Evolutionary conservation across 441 rosid genomes (phyloP), one percentile per base, ranked within the genome.

Genomic region (Aleurites moluccanus): DNA sequence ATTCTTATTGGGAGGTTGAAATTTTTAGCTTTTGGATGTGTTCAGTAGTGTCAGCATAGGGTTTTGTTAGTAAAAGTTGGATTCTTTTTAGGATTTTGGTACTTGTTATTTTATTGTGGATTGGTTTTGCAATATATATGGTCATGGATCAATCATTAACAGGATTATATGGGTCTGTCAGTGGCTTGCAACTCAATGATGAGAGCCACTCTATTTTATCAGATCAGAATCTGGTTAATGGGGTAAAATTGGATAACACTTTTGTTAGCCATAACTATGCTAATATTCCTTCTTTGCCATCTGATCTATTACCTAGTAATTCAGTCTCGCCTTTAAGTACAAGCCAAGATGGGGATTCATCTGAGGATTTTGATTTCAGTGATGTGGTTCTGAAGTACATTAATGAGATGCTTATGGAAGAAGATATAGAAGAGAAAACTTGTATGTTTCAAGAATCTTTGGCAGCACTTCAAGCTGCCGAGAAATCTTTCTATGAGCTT

Each of bases 331-430:
- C 79, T 15, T 35, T 35, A 6, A 53, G 50, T 55, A 42, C 45
- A 47, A 47, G 47, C 52, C 88, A 79, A 67, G 83, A 80, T 30
- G 87, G 82, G 47, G 82, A 65, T 63, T 84, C 79, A n/a, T 72
- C 79, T 6, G 89, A 90, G 52, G 94, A 86, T 45, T 73, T 66
- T 64, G 85, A 85, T 64, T 82, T 81, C 63, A 85, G 92, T 4
- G 87, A 85, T 57, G 79, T 85, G 0, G 78, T 88, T 49, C 81
- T 93, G 64, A 85, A 79, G 75, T 93, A 88, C 77, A 92, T 94
- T 55, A 92, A 75, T 47, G 85, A 90, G 81, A 87, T 92, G 80
- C 94, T 93, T 30, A 78, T 90, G 94, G 98, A 92, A 84, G 97
- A 92, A 83, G 87, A 91, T 79, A 81, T 84, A 82, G 96, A 80